Base-by-base conservation (phyloP, 2,329 filamentous ascomycete genomes). In the Simplicillium sp. region DNA sequence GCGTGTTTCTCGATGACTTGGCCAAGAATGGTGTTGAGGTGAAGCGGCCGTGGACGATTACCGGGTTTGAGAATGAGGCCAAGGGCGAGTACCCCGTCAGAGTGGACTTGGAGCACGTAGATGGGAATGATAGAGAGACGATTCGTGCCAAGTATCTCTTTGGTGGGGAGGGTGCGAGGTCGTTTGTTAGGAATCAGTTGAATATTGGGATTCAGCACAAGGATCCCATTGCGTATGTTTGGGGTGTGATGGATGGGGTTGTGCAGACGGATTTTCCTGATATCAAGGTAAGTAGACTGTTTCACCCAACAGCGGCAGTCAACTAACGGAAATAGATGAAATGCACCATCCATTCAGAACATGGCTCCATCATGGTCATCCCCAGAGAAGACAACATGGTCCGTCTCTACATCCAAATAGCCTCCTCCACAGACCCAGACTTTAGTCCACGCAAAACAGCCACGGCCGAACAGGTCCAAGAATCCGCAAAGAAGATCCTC, bases 321-420 rank as follows among this genome's bases (percentile, higher is more conserved):
- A n/a, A 15, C 31, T 15, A 7, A 66, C 12, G 0, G 1, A 9
- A 2, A 6, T 44, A 80, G 69, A 82, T 83, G 71, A 82, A 84
- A 66, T 84, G 80, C 51, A 84, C 81, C 1, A 84, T 88, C 44
- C 84, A 87, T 56, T 87, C 82, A 3, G 70, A 77, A 36, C 68
- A 81, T 43, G 84, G 84, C 2, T 87, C 82, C 14, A 80, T 89
- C 53, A 84, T 89, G 77, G 80, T 88, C 4, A 88, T 90, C 43
- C 84, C 84, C 1, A 71, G 82, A 17, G 82, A 86, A 56, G 62
- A 75, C 41, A 75, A 79, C 45, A 75, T 84, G 60, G 81, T 84
- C 38, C 71, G 83, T 18, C 71, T 84, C 14, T 82, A 85, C 49
- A 77, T 87, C 42, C 84, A 86, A 51, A 75, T 80, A 35, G 71